Conservation (phyloP, 108 stramenopile species). For the Skeletonema grethae region DNA sequence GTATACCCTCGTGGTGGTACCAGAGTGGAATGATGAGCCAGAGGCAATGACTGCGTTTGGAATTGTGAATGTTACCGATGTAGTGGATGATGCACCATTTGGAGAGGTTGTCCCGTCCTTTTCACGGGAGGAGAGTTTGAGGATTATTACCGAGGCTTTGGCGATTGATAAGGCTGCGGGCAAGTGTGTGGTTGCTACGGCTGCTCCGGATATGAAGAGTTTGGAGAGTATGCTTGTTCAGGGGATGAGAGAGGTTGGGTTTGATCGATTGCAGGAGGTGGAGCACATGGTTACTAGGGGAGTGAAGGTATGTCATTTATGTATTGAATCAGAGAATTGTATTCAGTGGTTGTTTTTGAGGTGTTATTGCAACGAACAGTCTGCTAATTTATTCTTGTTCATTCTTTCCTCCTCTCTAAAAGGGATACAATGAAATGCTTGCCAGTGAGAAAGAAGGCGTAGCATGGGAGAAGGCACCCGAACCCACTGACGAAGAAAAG, state of each 20-base stretch:
- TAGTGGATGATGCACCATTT: constrained; percentile 40
- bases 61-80: constrained; percentile 44
- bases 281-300: constrained; percentile 80
- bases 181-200: constrained; percentile 53
- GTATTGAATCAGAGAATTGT: too few species aligned
- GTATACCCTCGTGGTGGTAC: constrained; percentile 76
- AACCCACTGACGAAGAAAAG: constrained; percentile 47
- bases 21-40: constrained; percentile 63
- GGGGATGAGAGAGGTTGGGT: constrained; percentile 78
- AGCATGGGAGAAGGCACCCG: constrained; percentile 38
- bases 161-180: constrained; percentile 63
- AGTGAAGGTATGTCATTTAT: constrained; percentile 37
- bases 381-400: not conserved
- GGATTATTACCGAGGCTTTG: constrained; percentile 77
- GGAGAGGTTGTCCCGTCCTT: constrained; percentile 48
- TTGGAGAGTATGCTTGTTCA: constrained; percentile 69
- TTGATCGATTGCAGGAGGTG: constrained; percentile 76
- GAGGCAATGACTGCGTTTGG: constrained; percentile 70
- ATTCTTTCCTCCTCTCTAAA: not conserved
- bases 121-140: constrained; percentile 73
- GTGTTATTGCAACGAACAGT: not conserved
- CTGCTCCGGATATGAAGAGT: constrained; percentile 44
- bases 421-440: constrained; percentile 42
- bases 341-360: too few species aligned
- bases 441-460: constrained; percentile 30